Evolutionary conservation across 148 eudicot species (phyloP).

Genomic region (Rhododendron ferrugineum): DNA sequence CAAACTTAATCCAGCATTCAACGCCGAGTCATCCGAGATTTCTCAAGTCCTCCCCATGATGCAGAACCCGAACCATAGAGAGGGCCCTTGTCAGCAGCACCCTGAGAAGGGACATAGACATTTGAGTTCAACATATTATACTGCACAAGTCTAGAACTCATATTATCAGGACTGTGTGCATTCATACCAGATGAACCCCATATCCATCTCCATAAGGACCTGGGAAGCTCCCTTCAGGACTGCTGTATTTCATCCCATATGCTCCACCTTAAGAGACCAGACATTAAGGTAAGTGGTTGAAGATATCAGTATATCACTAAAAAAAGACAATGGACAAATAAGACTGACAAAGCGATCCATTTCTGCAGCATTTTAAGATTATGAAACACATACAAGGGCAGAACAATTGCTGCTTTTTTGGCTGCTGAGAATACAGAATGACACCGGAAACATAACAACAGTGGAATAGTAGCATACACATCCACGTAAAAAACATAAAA

Average conservation of each 20-base stretch:
- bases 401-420: not conserved
- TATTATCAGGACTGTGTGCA: not conserved
- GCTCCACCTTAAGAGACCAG: constrained; percentile 52
- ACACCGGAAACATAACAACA: not conserved
- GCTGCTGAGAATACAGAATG: not conserved
- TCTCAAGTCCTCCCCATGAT: constrained; percentile 71
- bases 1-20: constrained; percentile 30
- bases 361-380: not conserved
- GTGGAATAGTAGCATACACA: not conserved
- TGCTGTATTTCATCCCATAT: constrained; percentile 58
- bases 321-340: constrained; percentile 1
- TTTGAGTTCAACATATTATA: constrained; percentile 7
- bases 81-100: constrained; percentile 68
- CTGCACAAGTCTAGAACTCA: not conserved
- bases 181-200: constrained; percentile 60
- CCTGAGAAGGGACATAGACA: constrained; percentile 36
- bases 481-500: not conserved
- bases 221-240: constrained; percentile 49
- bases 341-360: not conserved
- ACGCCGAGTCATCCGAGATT: constrained; percentile 55
- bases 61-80: constrained; percentile 73
- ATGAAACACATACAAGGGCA: not conserved
- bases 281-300: constrained; percentile 17
- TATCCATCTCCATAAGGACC: constrained; percentile 73
- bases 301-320: not conserved